These are phyloP conservation scores for Ceriops zippeliana DNA, from an alignment of 345 rosid species.

Conservation along the genomic window DNA sequence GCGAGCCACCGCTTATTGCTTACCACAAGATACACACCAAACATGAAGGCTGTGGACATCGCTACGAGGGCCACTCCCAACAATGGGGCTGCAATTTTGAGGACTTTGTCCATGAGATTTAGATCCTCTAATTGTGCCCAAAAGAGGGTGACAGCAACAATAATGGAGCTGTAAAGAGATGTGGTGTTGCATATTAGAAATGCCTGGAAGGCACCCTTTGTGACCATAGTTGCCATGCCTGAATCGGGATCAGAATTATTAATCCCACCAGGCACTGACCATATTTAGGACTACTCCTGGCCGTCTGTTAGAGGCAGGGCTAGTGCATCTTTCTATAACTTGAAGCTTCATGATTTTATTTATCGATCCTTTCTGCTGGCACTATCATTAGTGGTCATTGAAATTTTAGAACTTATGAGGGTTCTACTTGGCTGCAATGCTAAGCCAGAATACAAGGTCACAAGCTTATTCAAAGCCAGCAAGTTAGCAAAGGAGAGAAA, in stretches of 20 bases:
- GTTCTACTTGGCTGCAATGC: slow-evolving; percentile 48
- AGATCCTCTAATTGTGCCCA: background rate
- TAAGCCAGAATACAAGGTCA: slow-evolving; percentile 39
- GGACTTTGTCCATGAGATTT: background rate
- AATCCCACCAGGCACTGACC: slow-evolving; percentile 14
- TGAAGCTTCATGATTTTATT: slow-evolving; percentile 11
- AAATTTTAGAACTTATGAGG: slow-evolving; percentile 53
- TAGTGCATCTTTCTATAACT: background rate
- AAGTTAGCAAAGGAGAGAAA: slow-evolving; percentile 36
- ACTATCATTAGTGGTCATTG: slow-evolving; percentile 50
- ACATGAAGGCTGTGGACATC: slow-evolving; percentile 20
- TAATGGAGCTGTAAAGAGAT: slow-evolving; percentile 16
- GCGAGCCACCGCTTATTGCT: background rate
- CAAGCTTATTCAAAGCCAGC: slow-evolving; percentile 34
- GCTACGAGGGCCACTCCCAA: slow-evolving; percentile 16
- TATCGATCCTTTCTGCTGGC: slow-evolving; percentile 36
- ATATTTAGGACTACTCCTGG: background rate
- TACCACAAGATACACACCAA: slow-evolving; percentile 15
- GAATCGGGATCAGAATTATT: background rate
- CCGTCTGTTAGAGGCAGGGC: background rate
- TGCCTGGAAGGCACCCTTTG: slow-evolving; percentile 7
- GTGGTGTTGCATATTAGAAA: slow-evolving; percentile 11
- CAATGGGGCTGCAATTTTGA: slow-evolving; percentile 2
- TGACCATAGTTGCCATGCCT: slow-evolving; percentile 4
- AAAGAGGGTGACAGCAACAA: slow-evolving; percentile 9